Conservation (phyloP, 306 rosid genomes). For the Sesbania bispinosa region DNA sequence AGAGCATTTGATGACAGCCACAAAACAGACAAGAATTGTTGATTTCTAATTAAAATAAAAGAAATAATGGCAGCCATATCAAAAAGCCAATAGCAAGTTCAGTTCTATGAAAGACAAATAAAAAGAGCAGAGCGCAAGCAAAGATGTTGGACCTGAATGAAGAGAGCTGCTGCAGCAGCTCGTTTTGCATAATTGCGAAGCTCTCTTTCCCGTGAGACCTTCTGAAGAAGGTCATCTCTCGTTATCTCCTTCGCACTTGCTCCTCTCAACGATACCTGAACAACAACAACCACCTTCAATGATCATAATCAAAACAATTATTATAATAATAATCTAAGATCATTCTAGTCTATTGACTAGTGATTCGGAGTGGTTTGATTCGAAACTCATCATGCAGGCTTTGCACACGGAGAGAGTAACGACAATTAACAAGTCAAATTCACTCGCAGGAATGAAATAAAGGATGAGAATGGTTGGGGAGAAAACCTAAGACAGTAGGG, state of each 20-base stretch:
- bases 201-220: conserved; percentile 83
- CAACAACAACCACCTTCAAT: conserved; percentile 5
- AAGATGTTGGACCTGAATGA: conserved; percentile 65
- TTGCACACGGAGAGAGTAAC: too few relatives aligned
- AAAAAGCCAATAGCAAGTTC: too few relatives aligned
- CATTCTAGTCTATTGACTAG: too few relatives aligned
- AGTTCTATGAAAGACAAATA: neutral
- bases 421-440: too few relatives aligned
- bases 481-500: too few relatives aligned
- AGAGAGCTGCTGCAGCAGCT: conserved; percentile 78
- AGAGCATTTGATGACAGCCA: too few relatives aligned
- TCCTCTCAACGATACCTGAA: conserved; percentile 90
- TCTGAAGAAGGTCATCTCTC: conserved; percentile 83
- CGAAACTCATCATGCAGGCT: neutral
- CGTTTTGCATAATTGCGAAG: conserved; percentile 79
- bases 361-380: neutral
- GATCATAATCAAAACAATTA: neutral
- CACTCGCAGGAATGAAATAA: too few relatives aligned
- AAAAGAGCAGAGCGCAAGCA: neutral
- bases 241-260: conserved; percentile 95
- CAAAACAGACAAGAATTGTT: too few relatives aligned
- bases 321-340: neutral
- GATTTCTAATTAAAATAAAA: too few relatives aligned
- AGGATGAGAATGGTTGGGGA: too few relatives aligned
- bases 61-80: too few relatives aligned